Base-by-base conservation (phyloP, 331 rosid genomes). In the Quercus phellos region DNA sequence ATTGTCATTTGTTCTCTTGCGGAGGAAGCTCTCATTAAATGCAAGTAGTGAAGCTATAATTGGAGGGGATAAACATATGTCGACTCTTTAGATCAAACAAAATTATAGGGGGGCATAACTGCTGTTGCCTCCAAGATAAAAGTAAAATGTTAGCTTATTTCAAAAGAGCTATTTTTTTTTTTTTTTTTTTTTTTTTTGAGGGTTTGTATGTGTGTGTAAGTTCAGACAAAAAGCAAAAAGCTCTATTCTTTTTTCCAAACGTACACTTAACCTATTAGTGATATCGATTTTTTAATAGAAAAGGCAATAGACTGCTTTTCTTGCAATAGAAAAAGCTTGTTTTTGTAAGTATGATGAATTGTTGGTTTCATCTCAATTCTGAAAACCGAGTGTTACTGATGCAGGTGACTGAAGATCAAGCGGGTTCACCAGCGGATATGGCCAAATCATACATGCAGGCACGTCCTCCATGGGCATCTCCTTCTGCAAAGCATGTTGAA, bases 401-500 rank as follows among this genome's bases (percentile, higher is more conserved):
- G 85, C 87, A 95, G 98, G 88, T 59, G 76, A 72, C 78, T 24
- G 85, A 88, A 74, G 94, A 86, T 71, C 93, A 83, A 71, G 85
- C 27, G 51, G 96, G 96, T 74, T 95, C 99, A 12, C 99, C 98
- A 0, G 94, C 83, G 18, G 93, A 95, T 77, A 87, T 95, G 82
- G 98, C 98, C 26, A 93, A 89, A 84, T 73, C 86, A 27, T 95
- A 91, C 81, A 93, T 95, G 98, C 85, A 78, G 17, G 60, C 89
- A 75, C 97, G 89, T n/a, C 98, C 98, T 74, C 88, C 87, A 29
- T 93, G 99, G 98, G 85, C 96, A 11, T 93, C 98, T 83, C 93
- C 97, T 73, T 85, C 96, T 68, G 30, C 77, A 34, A 84, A 82
- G 81, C 88, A 86, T 75, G 80, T 75, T 46, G 87, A 87, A 74